phyloP scores from a whole-genome alignment of 2,329 filamentous ascomycete genomes.

The Arachnopeziza araneosa region DNA sequence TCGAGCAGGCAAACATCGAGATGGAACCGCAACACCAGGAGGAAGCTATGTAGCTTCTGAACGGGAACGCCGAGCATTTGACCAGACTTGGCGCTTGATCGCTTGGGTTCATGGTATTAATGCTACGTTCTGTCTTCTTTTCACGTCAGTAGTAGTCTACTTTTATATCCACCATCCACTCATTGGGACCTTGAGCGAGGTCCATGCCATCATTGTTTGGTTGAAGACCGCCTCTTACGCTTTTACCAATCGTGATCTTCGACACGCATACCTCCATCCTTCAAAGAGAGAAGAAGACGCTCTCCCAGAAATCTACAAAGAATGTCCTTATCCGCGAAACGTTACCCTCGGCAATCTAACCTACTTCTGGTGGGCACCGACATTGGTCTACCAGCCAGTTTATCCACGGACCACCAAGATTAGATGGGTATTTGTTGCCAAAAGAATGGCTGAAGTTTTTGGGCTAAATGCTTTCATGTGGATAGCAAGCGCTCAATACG shows the following conservation, averaged over 20 bases:
- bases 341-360: slow-evolving; percentile 81
- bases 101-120: slow-evolving; percentile 79
- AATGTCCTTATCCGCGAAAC: slow-evolving; percentile 85
- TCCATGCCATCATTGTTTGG: slow-evolving; percentile 93
- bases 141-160: slow-evolving; percentile 84
- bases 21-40: slow-evolving; percentile 29
- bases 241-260: slow-evolving; percentile 91
- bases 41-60: slow-evolving; percentile 30
- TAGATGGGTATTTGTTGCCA: slow-evolving; percentile 82
- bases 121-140: slow-evolving; percentile 70
- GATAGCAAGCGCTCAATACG: slow-evolving; percentile 92
- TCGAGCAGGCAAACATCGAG: slow-evolving; percentile 43
- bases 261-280: slow-evolving; percentile 82
- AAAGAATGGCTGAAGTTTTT: slow-evolving; percentile 72
- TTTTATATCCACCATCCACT: slow-evolving; percentile 87
- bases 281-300: slow-evolving; percentile 58
- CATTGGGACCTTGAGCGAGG: slow-evolving; percentile 83
- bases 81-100: slow-evolving; percentile 72
- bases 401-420: slow-evolving; percentile 81
- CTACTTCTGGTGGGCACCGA: slow-evolving; percentile 98
- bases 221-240: slow-evolving; percentile 95
- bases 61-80: slow-evolving; percentile 56
- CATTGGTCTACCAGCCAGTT: slow-evolving; percentile 91
- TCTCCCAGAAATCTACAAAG: slow-evolving; percentile 74
- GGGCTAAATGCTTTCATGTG: slow-evolving; percentile 85